phyloP scores from a whole-genome alignment of 371 early-diverging fungal genomes.

The Haplosporangium sp. region DNA sequence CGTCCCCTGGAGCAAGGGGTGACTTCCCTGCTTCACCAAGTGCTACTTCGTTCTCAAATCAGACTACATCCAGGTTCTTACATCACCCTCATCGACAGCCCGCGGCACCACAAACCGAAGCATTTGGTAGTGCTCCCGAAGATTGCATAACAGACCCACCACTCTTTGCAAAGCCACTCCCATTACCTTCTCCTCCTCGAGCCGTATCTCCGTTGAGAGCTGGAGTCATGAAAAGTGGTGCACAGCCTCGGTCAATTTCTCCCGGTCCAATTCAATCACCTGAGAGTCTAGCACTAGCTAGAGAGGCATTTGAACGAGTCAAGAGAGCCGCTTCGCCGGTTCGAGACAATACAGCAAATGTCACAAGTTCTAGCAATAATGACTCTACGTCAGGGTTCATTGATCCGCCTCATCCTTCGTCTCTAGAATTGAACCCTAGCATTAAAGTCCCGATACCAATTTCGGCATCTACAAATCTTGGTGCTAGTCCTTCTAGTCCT shows the following conservation, averaged over 20 bases:
- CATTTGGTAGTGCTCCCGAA: constrained; percentile 44
- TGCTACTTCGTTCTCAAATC: constrained; percentile 10
- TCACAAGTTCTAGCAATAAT: constrained; percentile 9
- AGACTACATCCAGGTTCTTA: constrained; percentile 40
- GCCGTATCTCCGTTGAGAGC: constrained; percentile 20
- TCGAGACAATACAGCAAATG: constrained; percentile 20
- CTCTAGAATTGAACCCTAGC: constrained; percentile 6
- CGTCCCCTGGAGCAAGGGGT: neutral
- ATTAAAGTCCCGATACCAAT: constrained; percentile 24
- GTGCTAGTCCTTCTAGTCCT: constrained; percentile 24
- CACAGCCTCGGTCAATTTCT: constrained; percentile 16
- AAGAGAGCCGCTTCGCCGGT: constrained; percentile 35
- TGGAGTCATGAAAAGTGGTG: neutral
- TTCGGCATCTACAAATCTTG: constrained; percentile 1
- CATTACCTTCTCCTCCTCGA: constrained; percentile 43
- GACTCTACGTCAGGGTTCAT: constrained; percentile 18
- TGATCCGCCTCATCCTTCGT: constrained; percentile 10
- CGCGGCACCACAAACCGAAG: constrained; percentile 51
- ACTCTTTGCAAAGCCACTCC: constrained; percentile 46
- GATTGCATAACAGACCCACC: constrained; percentile 43
- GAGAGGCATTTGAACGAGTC: constrained; percentile 50
- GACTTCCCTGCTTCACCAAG: constrained; percentile 17
- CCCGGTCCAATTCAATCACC: constrained; percentile 45
- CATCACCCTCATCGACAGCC: constrained; percentile 52
- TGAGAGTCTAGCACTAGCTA: constrained; percentile 39